phyloP scores from a whole-genome alignment of 805 yeast species.

The Ogataea ganodermae region DNA sequence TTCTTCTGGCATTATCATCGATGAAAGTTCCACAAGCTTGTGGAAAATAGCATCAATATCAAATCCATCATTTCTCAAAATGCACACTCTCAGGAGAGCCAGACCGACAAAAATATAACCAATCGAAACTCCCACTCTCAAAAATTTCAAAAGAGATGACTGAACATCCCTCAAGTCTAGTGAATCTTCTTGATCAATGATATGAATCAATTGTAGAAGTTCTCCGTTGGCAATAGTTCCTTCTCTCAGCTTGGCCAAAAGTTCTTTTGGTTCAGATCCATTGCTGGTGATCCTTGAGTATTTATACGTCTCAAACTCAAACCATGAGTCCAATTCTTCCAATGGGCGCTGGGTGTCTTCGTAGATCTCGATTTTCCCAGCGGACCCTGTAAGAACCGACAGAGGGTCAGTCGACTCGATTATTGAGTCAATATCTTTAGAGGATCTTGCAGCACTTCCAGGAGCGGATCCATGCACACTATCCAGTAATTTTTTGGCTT shows the following conservation, averaged over 20 bases:
- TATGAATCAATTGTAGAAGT: constrained; percentile 17
- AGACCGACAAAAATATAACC: constrained; percentile 17
- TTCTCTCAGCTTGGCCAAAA: constrained; percentile 19
- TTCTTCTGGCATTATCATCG: not conserved
- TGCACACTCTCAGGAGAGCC: constrained; percentile 19
- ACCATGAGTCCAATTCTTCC: constrained; percentile 21
- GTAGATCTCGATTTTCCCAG: constrained; percentile 23
- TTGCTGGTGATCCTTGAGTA: not conserved
- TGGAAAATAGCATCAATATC: constrained; percentile 14
- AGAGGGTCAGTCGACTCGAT: constrained; percentile 30
- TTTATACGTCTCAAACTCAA: constrained; percentile 24
- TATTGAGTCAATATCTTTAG: constrained; percentile 19
- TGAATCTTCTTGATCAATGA: constrained; percentile 6
- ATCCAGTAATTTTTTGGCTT: not conserved
- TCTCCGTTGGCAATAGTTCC: constrained; percentile 16
- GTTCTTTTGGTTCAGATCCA: not conserved
- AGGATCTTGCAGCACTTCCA: constrained; percentile 13
- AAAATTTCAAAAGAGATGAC: constrained; percentile 12
- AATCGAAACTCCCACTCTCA: constrained; percentile 10
- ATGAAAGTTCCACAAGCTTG: constrained; percentile 20
- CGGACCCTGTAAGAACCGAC: constrained; percentile 20
- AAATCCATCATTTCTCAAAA: constrained; percentile 9
- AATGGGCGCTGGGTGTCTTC: constrained; percentile 19
- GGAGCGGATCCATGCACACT: constrained; percentile 1
- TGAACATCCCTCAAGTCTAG: constrained; percentile 14